These are phyloP conservation scores for Aureobasidium leucospermi DNA, from an alignment of 2,329 filamentous ascomycete genomes.

Conservation along the genomic window DNA sequence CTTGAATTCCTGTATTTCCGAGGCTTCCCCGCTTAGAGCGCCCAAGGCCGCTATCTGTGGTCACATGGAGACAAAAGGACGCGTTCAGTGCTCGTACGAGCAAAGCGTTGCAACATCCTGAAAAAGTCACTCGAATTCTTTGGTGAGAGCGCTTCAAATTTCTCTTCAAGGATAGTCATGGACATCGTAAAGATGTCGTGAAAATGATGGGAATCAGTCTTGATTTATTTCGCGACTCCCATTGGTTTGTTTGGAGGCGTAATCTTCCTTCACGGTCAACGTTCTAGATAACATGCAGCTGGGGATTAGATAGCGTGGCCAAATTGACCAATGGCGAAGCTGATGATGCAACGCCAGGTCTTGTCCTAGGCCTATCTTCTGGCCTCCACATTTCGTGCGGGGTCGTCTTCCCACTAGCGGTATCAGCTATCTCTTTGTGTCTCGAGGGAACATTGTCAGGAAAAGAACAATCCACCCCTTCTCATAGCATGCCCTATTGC, in stretches of 20 bases:
- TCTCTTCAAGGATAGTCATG: background rate
- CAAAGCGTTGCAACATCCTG: background rate
- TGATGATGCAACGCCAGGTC: slow-evolving; percentile 11
- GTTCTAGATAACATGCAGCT: slow-evolving; percentile 7
- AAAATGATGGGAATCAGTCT: background rate
- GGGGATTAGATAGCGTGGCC: background rate
- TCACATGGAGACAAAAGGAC: background rate
- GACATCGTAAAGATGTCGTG: background rate
- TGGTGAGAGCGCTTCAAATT: background rate
- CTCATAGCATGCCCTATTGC: background rate
- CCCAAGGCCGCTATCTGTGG: background rate
- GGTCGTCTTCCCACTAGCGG: background rate
- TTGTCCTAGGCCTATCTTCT: slow-evolving; percentile 4
- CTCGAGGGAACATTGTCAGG: slow-evolving; percentile 4
- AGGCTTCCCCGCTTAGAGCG: background rate
- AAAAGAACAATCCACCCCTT: slow-evolving; percentile 7
- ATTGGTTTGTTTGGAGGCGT: background rate
- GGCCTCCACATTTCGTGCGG: slow-evolving; percentile 6
- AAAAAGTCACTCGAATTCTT: background rate
- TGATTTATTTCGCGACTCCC: background rate
- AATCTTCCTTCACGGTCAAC: background rate
- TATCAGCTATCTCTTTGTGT: slow-evolving; percentile 1
- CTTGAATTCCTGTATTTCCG: background rate
- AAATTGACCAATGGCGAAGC: slow-evolving; percentile 8
- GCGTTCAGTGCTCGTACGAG: slow-evolving; percentile 2